Percentiles rank a stretch among this genome's conserved stretches.
Evolutionary conservation across 352 stramenopile species (phyloP).

Genomic region (Phytophthora agathidicida): DNA sequence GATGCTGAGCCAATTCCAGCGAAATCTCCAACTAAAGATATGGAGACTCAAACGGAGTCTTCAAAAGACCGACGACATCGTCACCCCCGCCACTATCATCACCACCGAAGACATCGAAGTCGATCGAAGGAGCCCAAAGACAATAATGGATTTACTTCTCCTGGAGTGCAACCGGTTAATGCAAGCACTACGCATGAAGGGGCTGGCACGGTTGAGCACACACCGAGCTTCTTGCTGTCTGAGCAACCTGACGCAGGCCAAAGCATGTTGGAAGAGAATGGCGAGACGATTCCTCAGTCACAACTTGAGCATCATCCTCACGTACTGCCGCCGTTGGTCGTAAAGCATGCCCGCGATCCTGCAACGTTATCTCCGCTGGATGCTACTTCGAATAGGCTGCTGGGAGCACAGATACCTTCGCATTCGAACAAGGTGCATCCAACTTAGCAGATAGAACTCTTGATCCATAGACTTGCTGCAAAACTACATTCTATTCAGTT

Average conservation of each 20-base stretch:
- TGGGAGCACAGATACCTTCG: slow-evolving; percentile 6
- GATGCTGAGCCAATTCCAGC: neutral
- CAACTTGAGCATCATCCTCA: slow-evolving; percentile 3
- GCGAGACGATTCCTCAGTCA: neutral
- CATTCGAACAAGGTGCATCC: slow-evolving; percentile 36
- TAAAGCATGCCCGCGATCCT: slow-evolving; percentile 19
- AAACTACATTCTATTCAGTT: slow-evolving; percentile 52
- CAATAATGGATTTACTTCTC: too few relatives aligned
- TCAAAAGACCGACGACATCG: slow-evolving; percentile 8
- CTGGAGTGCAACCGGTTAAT: neutral
- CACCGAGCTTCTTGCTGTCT: neutral
- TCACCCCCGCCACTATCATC: slow-evolving; percentile 23
- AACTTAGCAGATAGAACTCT: slow-evolving; percentile 6
- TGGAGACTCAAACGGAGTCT: slow-evolving; percentile 29
- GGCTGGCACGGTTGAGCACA: neutral
- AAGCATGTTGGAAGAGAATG: slow-evolving; percentile 2
- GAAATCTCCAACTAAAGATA: slow-evolving; percentile 28
- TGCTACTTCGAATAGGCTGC: slow-evolving; percentile 7
- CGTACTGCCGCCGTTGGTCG: slow-evolving; percentile 22
- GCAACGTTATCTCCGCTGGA: slow-evolving; percentile 7
- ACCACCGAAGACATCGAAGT: slow-evolving; percentile 23
- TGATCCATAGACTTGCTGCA: slow-evolving; percentile 11
- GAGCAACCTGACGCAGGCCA: slow-evolving; percentile 1
- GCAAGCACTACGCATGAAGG: neutral
- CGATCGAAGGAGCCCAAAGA: slow-evolving; percentile 13